Conservation (phyloP, 306 rosid species). For the Bauhinia variegata region DNA sequence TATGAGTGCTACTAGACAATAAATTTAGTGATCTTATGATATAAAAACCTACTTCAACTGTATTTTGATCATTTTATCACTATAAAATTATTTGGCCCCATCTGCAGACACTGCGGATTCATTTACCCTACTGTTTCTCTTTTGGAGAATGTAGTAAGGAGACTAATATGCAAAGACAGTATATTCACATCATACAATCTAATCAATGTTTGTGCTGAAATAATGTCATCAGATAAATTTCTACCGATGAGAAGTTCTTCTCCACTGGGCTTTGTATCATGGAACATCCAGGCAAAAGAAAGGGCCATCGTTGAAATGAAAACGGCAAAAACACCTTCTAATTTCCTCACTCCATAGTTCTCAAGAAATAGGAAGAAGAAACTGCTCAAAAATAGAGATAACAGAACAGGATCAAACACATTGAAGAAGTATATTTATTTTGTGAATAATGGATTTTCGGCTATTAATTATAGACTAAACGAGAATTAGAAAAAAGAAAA, state of each 20-base stretch:
- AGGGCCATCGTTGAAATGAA: conserved; percentile 54
- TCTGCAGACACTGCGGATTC: too few relatives aligned
- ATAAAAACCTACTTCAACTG: too few relatives aligned
- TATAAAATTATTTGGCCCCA: too few relatives aligned
- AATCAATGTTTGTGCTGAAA: conserved; percentile 12
- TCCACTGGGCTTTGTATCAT: conserved; percentile 47
- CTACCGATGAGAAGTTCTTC: conserved; percentile 53
- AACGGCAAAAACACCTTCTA: conserved; percentile 56
- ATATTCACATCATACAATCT: not conserved
- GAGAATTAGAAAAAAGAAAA: not conserved
- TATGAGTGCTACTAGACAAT: too few relatives aligned
- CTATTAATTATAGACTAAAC: not conserved
- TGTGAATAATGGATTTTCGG: too few relatives aligned
- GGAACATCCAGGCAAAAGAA: conserved; percentile 60
- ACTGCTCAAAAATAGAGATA: conserved; percentile 39
- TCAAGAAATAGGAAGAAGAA: conserved; percentile 54
- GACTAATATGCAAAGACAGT: not conserved
- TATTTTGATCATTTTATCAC: too few relatives aligned
- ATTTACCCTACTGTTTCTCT: too few relatives aligned
- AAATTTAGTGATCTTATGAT: too few relatives aligned
- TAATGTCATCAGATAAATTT: conserved; percentile 16
- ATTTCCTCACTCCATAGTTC: conserved; percentile 59
- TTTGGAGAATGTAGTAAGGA: too few relatives aligned
- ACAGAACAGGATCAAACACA: not conserved
- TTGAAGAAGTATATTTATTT: not conserved